Base-by-base conservation (phyloP, 306 rosid species). In the Glycine latifolia region DNA sequence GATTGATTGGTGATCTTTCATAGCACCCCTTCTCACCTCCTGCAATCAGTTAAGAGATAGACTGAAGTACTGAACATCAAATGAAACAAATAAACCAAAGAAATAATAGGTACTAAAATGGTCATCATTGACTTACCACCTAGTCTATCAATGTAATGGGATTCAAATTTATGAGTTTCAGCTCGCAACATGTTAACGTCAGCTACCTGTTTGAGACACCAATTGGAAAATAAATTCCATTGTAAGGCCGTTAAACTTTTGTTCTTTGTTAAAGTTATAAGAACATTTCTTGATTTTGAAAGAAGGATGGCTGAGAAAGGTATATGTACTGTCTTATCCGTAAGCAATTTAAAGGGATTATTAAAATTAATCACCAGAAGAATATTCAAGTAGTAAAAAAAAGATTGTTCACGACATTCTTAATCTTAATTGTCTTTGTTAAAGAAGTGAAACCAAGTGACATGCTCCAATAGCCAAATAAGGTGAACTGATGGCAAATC, bases 81-180 rank as follows among this genome's bases (percentile, higher is more conserved):
- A 82, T 44, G 44, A 12, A 63, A 39, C 58, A 59, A 75, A 63
- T 6, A 77, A 81, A 66, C 11, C 48, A 20, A 17, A 77, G 59
- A 63, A 80, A 63, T 3, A 56, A 52, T 63, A 7, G 60, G 35
- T 46, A 35, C 16, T 73, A 59, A 16, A 61, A 73, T 12, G 56
- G 70, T 35, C 10, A 73, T 63, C 69, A 17, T 12, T 73, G 55
- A 81, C 88, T 88, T 86, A 95, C 99, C 97, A 78, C 91, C 94
- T 33, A 95, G 93, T 65, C 89, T 90, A 85, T 75, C 89, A 41
- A 88, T 78, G 76, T 95, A 93, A 87, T 76, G 94, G 71, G 99
- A 90, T 92, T 95, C 98, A 10, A 95, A 95, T 84, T 95, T 95
- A 85, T 86, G 98, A 41, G 93, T 90, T 79, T 93, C 97, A 48